These are phyloP conservation scores for Lactarius tabidus DNA, from an alignment of 768 basidiomycete genomes.

Conservation along the genomic window DNA sequence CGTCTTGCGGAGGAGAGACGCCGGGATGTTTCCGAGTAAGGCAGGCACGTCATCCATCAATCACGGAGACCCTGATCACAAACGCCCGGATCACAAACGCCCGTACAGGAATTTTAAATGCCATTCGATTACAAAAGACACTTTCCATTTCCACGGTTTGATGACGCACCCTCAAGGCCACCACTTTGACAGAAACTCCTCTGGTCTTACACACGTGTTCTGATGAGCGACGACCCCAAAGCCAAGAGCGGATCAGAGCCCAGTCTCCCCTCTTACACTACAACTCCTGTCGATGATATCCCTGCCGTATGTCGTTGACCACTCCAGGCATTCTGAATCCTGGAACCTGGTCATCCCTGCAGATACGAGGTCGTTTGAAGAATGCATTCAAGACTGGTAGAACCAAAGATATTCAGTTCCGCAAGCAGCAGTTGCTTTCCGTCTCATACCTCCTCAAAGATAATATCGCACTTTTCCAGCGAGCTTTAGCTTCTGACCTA, in stretches of 20 bases:
- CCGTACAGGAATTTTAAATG: too few species aligned
- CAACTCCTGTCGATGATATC: slow-evolving; percentile 30
- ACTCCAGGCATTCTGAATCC: not conserved
- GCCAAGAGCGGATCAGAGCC: not conserved
- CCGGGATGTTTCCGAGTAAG: too few species aligned
- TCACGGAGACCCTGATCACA: too few species aligned
- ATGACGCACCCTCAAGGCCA: not conserved
- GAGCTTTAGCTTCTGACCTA: slow-evolving; percentile 57
- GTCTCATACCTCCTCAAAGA: slow-evolving; percentile 72
- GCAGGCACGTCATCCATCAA: too few species aligned
- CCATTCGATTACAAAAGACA: too few species aligned
- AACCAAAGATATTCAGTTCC: slow-evolving; percentile 57
- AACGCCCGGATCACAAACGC: too few species aligned
- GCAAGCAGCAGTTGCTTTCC: slow-evolving; percentile 74
- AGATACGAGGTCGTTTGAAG: slow-evolving; percentile 56
- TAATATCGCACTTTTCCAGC: slow-evolving; percentile 56
- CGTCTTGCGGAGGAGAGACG: too few species aligned
- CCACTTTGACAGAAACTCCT: not conserved
- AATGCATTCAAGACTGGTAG: slow-evolving; percentile 64
- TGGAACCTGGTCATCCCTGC: not conserved
- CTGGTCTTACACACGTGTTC: too few species aligned
- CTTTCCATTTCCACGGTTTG: too few species aligned
- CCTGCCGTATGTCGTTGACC: slow-evolving; percentile 22
- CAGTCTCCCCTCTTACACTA: slow-evolving; percentile 6
- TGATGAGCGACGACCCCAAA: not conserved